phyloP scores from a whole-genome alignment of 1,139 yeast genomes.

The Debaryomyces singareniensis region DNA sequence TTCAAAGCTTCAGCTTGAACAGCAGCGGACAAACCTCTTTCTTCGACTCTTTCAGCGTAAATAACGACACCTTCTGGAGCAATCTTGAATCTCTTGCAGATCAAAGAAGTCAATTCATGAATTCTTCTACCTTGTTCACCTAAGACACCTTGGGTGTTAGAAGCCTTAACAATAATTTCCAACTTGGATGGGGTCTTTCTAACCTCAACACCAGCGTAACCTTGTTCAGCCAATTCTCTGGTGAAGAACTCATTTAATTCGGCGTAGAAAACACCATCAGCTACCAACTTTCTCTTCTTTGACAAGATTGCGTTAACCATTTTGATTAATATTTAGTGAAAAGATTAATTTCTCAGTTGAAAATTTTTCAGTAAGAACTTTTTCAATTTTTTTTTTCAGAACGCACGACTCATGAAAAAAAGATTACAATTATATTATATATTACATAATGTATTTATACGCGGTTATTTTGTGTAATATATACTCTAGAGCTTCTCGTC shows the following conservation, averaged over 20 bases:
- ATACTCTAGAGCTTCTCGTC: not conserved
- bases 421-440: slow-evolving; percentile 2
- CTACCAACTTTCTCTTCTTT: slow-evolving; percentile 88
- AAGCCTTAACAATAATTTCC: slow-evolving; percentile 97
- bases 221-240: slow-evolving; percentile 99
- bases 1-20: slow-evolving; percentile 99
- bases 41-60: slow-evolving; percentile 99
- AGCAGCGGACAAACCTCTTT: slow-evolving; percentile 99
- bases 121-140: slow-evolving; percentile 99
- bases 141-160: slow-evolving; percentile 97
- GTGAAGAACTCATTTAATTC: slow-evolving; percentile 99
- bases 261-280: slow-evolving; percentile 99
- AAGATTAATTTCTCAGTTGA: slow-evolving; percentile 6
- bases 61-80: slow-evolving; percentile 90
- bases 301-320: slow-evolving; percentile 58
- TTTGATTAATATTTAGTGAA: slow-evolving; percentile 9
- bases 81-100: slow-evolving; percentile 98
- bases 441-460: slow-evolving; percentile 1
- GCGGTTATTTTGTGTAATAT: slow-evolving; percentile 1
- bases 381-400: slow-evolving; percentile 1
- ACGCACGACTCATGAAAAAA: slow-evolving; percentile 8
- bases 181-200: slow-evolving; percentile 98
- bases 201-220: slow-evolving; percentile 99
- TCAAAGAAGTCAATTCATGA: slow-evolving; percentile 96
- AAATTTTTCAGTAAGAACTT: slow-evolving; percentile 9